phyloP scores from a whole-genome alignment of 352 stramenopile species.

The Phytophthora melonis region DNA sequence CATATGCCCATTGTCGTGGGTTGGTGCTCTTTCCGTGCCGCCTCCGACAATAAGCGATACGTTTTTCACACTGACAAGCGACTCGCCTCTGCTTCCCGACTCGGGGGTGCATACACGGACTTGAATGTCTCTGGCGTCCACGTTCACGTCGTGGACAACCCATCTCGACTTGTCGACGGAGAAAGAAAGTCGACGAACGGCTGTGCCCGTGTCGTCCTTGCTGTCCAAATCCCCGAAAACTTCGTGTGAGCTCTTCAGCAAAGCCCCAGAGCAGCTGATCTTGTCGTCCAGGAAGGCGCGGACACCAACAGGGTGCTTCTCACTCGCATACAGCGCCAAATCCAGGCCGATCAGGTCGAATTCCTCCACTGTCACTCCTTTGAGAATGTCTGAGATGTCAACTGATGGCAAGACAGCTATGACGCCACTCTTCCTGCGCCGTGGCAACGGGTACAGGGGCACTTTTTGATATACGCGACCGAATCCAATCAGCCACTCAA shows the following conservation, averaged over 20 bases:
- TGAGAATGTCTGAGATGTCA: slow-evolving; percentile 42
- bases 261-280: slow-evolving; percentile 53
- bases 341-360: slow-evolving; percentile 75
- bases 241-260: slow-evolving; percentile 43
- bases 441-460: slow-evolving; percentile 37
- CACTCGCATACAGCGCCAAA: slow-evolving; percentile 74
- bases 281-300: slow-evolving; percentile 77
- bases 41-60: slow-evolving; percentile 64
- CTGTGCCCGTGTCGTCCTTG: slow-evolving; percentile 7
- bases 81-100: slow-evolving; percentile 71
- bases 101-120: slow-evolving; percentile 70
- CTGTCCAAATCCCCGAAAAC: slow-evolving; percentile 25
- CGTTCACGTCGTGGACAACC: slow-evolving; percentile 55
- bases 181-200: slow-evolving; percentile 39
- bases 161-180: slow-evolving; percentile 35
- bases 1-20: slow-evolving; percentile 39
- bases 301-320: slow-evolving; percentile 69
- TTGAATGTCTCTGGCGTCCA: slow-evolving; percentile 67
- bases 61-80: slow-evolving; percentile 66
- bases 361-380: slow-evolving; percentile 58
- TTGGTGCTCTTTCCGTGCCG: slow-evolving; percentile 35
- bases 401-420: neutral
- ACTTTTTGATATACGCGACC: slow-evolving; percentile 56
- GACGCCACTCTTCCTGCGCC: too few species aligned
- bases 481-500: slow-evolving; percentile 82